A percentile compares a stretch with the other conserved stretches of the same genome.
Conservation (phyloP, 768 basidiomycete species). For the Cyathus striatus region DNA sequence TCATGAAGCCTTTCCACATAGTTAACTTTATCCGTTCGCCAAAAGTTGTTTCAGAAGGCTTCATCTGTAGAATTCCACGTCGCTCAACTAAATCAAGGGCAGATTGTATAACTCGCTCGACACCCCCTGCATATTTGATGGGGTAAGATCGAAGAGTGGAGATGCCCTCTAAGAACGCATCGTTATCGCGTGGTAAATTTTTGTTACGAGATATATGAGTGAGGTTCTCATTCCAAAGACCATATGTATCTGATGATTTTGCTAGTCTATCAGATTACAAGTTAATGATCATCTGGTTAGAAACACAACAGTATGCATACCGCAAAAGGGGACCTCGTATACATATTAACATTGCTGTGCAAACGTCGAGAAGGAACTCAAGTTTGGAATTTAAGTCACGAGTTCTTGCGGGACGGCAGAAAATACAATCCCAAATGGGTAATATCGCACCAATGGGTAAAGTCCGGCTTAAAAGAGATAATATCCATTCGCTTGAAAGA, state of each 20-base stretch:
- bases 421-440: constrained; percentile 67
- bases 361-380: constrained; percentile 66
- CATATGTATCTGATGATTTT: too few relatives aligned
- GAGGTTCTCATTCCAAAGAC: constrained; percentile 60
- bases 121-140: constrained; percentile 58
- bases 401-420: constrained; percentile 51
- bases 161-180: constrained; percentile 65
- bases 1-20: constrained; percentile 67
- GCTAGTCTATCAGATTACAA: too few relatives aligned
- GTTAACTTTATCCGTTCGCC: constrained; percentile 52
- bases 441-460: constrained; percentile 59
- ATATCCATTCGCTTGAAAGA: constrained; percentile 62
- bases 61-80: constrained; percentile 34
- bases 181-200: too few relatives aligned
- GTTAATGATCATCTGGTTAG: neutral
- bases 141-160: constrained; percentile 63
- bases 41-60: constrained; percentile 29
- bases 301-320: constrained; percentile 26
- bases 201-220: too few relatives aligned
- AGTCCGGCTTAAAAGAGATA: constrained; percentile 66
- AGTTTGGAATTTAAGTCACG: constrained; percentile 57
- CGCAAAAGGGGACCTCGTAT: constrained; percentile 48
- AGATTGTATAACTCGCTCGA: constrained; percentile 66
- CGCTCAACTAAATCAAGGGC: constrained; percentile 55
- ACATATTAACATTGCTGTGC: constrained; percentile 62